A percentile compares a stretch with the other conserved stretches of the same genome.
These are phyloP conservation scores for Stephania cephalantha DNA, from an alignment of 164 flowering plant genomes.

Conservation along the genomic window DNA sequence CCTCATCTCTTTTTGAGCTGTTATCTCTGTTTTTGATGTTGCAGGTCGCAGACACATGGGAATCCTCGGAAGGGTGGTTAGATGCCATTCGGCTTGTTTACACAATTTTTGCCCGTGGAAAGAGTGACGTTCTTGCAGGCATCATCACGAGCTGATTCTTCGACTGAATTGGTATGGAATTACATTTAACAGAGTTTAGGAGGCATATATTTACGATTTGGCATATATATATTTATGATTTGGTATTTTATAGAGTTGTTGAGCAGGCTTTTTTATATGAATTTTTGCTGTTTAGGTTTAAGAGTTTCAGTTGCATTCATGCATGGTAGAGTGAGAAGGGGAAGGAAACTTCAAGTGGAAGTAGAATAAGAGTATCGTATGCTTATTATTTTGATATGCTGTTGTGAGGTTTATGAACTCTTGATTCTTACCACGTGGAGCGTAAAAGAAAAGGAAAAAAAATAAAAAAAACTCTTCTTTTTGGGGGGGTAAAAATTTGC, in stretches of 20 bases:
- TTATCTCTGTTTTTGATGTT: conserved; percentile 1
- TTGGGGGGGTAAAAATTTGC: background rate
- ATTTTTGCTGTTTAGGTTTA: background rate
- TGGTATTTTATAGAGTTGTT: background rate
- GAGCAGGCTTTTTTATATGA: background rate
- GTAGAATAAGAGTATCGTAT: background rate
- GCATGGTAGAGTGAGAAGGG: background rate
- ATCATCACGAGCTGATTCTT: conserved; percentile 56
- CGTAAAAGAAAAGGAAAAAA: background rate
- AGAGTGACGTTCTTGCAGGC: conserved; percentile 79
- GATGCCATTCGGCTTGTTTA: conserved; percentile 91
- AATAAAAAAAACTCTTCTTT: too few species aligned
- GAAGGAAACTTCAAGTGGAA: background rate
- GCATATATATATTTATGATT: background rate
- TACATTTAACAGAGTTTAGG: background rate
- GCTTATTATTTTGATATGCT: background rate
- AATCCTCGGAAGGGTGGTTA: conserved; percentile 84
- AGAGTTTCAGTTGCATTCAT: background rate
- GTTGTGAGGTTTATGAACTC: background rate
- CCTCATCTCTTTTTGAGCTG: background rate
- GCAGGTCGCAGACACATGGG: conserved; percentile 96
- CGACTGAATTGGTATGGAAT: background rate
- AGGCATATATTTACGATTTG: background rate
- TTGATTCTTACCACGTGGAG: background rate
- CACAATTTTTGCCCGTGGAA: conserved; percentile 86